A percentile compares a stretch with the other conserved stretches of the same genome.
phyloP scores from a whole-genome alignment of 345 rosid species.

The Corchorus olitorius region DNA sequence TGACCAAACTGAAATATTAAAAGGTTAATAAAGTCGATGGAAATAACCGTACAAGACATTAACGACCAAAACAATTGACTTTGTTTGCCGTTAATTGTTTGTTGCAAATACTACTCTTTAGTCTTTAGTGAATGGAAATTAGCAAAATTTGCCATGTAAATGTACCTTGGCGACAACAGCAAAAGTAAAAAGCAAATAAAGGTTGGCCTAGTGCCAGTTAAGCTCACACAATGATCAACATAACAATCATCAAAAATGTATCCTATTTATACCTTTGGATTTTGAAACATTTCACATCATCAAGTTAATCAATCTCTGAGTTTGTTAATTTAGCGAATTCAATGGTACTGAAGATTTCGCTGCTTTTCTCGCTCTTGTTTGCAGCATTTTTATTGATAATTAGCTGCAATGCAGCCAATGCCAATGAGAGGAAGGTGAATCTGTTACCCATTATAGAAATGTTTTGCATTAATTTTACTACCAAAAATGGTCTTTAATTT shows the following conservation, averaged over 20 bases:
- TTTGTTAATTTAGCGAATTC: neutral
- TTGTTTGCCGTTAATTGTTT: no score
- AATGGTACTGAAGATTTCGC: neutral
- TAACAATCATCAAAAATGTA: neutral
- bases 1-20: no score
- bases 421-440: constrained; percentile 3
- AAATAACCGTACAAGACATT: no score
- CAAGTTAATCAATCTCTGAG: neutral
- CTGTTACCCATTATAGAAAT: neutral
- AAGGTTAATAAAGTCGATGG: no score
- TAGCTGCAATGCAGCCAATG: neutral
- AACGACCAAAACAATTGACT: neutral
- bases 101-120: no score
- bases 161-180: neutral
- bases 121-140: neutral
- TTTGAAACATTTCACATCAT: neutral
- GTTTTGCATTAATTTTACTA: neutral
- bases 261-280: neutral
- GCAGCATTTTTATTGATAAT: neutral
- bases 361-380: neutral
- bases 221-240: neutral
- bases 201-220: neutral
- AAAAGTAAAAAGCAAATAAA: neutral
- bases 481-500: neutral
- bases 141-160: neutral